Conservation (phyloP, 768 basidiomycete species). For the Xerocomellus intermedius region DNA sequence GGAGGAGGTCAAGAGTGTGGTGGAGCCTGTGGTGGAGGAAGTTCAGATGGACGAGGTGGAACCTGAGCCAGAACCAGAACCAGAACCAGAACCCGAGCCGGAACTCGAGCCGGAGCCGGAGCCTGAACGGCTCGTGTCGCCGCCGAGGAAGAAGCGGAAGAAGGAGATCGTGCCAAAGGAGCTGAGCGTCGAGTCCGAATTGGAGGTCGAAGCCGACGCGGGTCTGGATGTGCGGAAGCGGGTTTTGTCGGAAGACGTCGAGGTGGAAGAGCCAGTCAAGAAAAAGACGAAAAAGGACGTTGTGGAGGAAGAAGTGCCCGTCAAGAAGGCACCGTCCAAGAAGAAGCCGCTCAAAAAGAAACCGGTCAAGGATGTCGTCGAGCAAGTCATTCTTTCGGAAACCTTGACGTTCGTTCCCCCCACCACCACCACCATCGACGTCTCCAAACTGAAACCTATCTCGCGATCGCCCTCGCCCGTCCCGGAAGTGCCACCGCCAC, state of each 20-base stretch:
- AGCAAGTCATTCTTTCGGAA: constrained; percentile 52
- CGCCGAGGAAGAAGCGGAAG: constrained; percentile 60
- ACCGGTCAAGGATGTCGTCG: constrained; percentile 38
- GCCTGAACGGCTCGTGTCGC: constrained; percentile 36
- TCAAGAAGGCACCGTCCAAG: constrained; percentile 26
- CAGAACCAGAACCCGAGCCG: constrained; percentile 28
- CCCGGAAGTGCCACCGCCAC: constrained; percentile 40
- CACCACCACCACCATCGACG: constrained; percentile 47
- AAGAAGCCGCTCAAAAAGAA: constrained; percentile 39
- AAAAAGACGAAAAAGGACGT: constrained; percentile 32
- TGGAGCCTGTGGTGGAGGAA: constrained; percentile 21
- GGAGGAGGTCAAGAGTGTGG: constrained; percentile 29
- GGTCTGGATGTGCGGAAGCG: constrained; percentile 43
- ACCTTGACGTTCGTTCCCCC: constrained; percentile 50
- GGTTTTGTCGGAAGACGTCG: constrained; percentile 40
- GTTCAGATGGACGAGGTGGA: constrained; percentile 31
- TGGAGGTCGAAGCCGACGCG: constrained; percentile 53
- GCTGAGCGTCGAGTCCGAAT: constrained; percentile 51
- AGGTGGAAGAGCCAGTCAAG: constrained; percentile 32
- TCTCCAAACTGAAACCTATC: constrained; percentile 43
- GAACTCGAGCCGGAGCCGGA: constrained; percentile 36
- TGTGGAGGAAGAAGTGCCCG: constrained; percentile 39
- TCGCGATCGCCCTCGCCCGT: constrained; percentile 54
- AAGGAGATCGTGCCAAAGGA: constrained; percentile 40
- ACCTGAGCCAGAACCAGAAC: constrained; percentile 33